These are phyloP conservation scores for Rhodotorula babjevae DNA, from an alignment of 768 basidiomycete species.

Conservation along the genomic window DNA sequence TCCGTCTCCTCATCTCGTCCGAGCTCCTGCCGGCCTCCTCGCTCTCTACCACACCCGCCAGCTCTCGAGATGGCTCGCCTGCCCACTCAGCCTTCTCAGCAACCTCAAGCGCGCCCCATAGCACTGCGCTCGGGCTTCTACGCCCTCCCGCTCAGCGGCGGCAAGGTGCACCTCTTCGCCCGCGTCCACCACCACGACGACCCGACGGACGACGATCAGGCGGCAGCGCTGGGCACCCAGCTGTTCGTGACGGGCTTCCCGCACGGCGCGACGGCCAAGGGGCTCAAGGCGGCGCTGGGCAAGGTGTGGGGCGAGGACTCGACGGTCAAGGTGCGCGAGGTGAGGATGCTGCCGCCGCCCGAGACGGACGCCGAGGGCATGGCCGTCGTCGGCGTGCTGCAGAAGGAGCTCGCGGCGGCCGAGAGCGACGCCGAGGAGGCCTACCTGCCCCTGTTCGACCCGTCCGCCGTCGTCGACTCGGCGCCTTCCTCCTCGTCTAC, in stretches of 20 bases:
- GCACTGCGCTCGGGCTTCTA: conserved; percentile 29
- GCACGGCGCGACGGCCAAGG: conserved; percentile 11
- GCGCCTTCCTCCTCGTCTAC: not conserved
- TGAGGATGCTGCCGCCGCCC: not conserved
- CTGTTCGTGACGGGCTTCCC: conserved; percentile 34
- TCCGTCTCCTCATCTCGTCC: not conserved
- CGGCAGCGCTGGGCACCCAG: not conserved
- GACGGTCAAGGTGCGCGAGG: not conserved
- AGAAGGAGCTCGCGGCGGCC: not conserved
- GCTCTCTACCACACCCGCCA: not conserved
- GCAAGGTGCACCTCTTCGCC: conserved; percentile 9
- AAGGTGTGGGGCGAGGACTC: conserved; percentile 10
- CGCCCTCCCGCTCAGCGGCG: conserved; percentile 24
- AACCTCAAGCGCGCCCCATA: not conserved
- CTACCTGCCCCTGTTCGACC: conserved; percentile 1
- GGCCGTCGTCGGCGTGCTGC: conserved; percentile 1
- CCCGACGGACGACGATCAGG: not conserved
- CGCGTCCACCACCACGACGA: conserved; percentile 25
- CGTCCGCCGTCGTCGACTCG: not conserved
- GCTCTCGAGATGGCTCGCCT: conserved; percentile 4
- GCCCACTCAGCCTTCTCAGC: conserved; percentile 7
- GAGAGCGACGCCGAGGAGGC: not conserved
- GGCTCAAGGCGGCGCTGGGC: conserved; percentile 10
- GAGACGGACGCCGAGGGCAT: not conserved
- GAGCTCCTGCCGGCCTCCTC: not conserved